Evolutionary conservation across 257 asterid species (phyloP).

Genomic region (Fraxinus excelsior): DNA sequence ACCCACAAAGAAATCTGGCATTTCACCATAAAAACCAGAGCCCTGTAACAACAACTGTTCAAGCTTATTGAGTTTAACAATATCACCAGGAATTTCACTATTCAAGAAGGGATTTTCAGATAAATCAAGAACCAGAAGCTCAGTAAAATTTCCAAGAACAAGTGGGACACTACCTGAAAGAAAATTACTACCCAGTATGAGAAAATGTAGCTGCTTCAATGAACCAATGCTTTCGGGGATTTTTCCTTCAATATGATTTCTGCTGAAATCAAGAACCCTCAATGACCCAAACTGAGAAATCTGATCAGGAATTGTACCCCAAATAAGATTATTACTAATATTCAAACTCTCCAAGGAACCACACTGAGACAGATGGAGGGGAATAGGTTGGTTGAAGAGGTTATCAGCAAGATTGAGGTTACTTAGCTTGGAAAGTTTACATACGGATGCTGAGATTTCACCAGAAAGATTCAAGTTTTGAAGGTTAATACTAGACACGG

Average conservation of each 20-base stretch:
- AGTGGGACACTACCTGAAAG: constrained; percentile 66
- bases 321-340: constrained; percentile 71
- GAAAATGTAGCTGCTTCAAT: constrained; percentile 53
- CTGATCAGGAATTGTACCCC: constrained; percentile 87
- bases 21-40: constrained; percentile 75
- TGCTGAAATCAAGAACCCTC: constrained; percentile 64
- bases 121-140: constrained; percentile 72
- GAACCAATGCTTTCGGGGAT: constrained; percentile 73
- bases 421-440: constrained; percentile 53
- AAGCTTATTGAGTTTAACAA: constrained; percentile 52
- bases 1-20: constrained; percentile 54
- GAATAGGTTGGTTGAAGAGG: constrained; percentile 72
- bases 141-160: constrained; percentile 63
- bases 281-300: constrained; percentile 59
- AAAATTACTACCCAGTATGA: constrained; percentile 69
- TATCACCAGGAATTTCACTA: constrained; percentile 62
- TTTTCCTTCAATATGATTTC: constrained; percentile 69
- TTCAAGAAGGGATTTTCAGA: constrained; percentile 73
- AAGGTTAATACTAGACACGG: constrained; percentile 57
- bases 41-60: constrained; percentile 63
- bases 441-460: constrained; percentile 67
- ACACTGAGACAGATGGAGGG: constrained; percentile 74
- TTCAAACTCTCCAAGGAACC: constrained; percentile 53
- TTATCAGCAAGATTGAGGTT: constrained; percentile 72
- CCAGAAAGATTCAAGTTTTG: constrained; percentile 79